Percentiles rank a stretch among this genome's conserved stretches.
Evolutionary conservation across 495 filamentous ascomycete genomes (phyloP).

Genomic region (Penicillium turbatum): DNA sequence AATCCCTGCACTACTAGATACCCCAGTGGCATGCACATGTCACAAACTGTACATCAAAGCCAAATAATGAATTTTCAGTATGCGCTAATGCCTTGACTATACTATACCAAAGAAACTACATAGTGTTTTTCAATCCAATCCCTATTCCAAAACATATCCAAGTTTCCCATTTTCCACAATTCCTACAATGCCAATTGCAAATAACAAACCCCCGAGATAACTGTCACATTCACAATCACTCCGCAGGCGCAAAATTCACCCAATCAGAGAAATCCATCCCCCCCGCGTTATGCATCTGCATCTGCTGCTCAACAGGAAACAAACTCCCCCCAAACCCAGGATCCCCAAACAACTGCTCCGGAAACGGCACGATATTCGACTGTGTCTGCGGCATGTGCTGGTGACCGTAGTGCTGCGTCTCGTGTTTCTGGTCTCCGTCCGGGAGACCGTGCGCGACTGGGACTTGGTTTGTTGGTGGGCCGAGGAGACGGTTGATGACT

Average conservation of each 20-base stretch:
- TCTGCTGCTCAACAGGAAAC: constrained; percentile 39
- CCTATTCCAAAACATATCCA: background rate
- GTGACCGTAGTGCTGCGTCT: constrained; percentile 12
- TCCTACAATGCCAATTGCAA: constrained; percentile 7
- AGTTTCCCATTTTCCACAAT: background rate
- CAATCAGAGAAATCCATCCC: constrained; percentile 47
- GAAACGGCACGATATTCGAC: constrained; percentile 38
- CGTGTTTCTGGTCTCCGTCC: constrained; percentile 3
- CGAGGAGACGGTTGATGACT: constrained; percentile 42
- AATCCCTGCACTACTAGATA: background rate
- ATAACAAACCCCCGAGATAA: background rate
- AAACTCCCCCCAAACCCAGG: constrained; percentile 34
- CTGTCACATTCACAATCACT: constrained; percentile 13
- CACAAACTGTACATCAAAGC: background rate
- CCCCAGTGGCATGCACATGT: background rate
- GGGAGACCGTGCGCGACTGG: constrained; percentile 3
- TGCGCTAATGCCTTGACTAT: background rate
- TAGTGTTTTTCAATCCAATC: background rate
- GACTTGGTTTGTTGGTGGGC: constrained; percentile 26
- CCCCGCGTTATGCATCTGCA: constrained; percentile 25
- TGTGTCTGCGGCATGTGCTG: constrained; percentile 13
- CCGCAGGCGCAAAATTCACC: constrained; percentile 36
- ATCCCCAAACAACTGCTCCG: constrained; percentile 39
- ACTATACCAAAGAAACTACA: background rate
- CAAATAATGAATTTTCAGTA: background rate